These are phyloP conservation scores for Tephrocybe sp. DNA, from an alignment of 768 basidiomycete species.

Conservation along the genomic window DNA sequence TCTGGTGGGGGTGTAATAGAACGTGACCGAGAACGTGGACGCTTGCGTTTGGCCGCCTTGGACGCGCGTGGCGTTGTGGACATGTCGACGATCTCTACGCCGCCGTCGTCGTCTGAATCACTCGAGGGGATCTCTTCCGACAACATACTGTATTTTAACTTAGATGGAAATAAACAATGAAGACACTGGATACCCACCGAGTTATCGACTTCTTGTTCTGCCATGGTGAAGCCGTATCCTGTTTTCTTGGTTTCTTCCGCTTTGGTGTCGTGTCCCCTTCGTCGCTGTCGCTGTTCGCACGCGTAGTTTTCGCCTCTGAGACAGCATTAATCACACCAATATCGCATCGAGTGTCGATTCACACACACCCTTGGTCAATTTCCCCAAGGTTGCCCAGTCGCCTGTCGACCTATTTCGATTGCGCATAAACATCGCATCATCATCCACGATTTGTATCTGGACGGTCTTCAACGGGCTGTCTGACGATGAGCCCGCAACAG, in stretches of 20 bases:
- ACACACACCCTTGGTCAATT: conserved; percentile 53
- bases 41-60: conserved; percentile 35
- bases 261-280: conserved; percentile 31
- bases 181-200: conserved; percentile 35
- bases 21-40: conserved; percentile 47
- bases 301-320: conserved; percentile 9
- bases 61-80: conserved; percentile 31
- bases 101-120: conserved; percentile 42
- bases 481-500: conserved; percentile 21
- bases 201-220: conserved; percentile 36
- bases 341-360: not conserved
- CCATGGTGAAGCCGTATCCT: conserved; percentile 41
- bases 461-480: conserved; percentile 13
- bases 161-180: conserved; percentile 1
- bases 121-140: conserved; percentile 32
- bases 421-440: conserved; percentile 69
- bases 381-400: conserved; percentile 61
- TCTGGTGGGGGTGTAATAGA: conserved; percentile 80
- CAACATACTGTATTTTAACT: conserved; percentile 30
- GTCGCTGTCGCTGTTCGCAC: conserved; percentile 23
- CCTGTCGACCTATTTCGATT: conserved; percentile 57
- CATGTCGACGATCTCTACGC: conserved; percentile 33
- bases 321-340: not conserved
- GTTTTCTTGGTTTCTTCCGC: conserved; percentile 39
- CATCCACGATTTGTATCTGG: conserved; percentile 43